Conservation (phyloP, 345 rosid genomes). For the Lepidium sativum region DNA sequence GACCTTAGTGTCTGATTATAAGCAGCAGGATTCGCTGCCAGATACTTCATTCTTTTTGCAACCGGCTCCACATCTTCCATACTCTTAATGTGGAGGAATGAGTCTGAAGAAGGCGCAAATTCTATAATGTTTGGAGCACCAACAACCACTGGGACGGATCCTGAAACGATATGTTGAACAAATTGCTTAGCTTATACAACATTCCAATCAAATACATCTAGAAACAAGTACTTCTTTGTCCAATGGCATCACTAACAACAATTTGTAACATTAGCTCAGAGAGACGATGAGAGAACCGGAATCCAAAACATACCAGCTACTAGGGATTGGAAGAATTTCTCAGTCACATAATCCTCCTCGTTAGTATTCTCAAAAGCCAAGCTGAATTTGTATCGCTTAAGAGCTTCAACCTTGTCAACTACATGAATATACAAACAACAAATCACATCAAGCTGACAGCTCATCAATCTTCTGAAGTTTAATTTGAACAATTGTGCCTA, state of each 20-base stretch:
- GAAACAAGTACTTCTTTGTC: not conserved
- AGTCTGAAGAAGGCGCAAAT: constrained; percentile 59
- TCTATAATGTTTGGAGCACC: constrained; percentile 94
- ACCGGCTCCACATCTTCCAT: constrained; percentile 49
- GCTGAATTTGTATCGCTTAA: constrained; percentile 84
- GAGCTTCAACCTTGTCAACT: constrained; percentile 86
- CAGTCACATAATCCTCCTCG: constrained; percentile 97
- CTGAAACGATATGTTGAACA: constrained; percentile 26
- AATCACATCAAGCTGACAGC: not conserved
- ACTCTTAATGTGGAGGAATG: constrained; percentile 61
- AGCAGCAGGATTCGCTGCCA: constrained; percentile 59
- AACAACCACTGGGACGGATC: constrained; percentile 82
- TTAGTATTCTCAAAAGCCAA: constrained; percentile 95
- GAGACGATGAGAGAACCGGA: not conserved
- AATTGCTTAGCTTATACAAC: not conserved
- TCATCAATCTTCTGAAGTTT: not conserved
- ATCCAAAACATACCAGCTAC: constrained; percentile 61
- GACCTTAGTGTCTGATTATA: constrained; percentile 74
- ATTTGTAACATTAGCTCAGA: not conserved
- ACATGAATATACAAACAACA: constrained; percentile 9
- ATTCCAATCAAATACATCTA: not conserved
- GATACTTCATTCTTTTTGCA: constrained; percentile 66
- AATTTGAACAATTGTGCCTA: not conserved
- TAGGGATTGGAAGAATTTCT: constrained; percentile 88
- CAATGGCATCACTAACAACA: not conserved